phyloP scores from a whole-genome alignment of 257 asterid genomes.

The Solanum okadae region DNA sequence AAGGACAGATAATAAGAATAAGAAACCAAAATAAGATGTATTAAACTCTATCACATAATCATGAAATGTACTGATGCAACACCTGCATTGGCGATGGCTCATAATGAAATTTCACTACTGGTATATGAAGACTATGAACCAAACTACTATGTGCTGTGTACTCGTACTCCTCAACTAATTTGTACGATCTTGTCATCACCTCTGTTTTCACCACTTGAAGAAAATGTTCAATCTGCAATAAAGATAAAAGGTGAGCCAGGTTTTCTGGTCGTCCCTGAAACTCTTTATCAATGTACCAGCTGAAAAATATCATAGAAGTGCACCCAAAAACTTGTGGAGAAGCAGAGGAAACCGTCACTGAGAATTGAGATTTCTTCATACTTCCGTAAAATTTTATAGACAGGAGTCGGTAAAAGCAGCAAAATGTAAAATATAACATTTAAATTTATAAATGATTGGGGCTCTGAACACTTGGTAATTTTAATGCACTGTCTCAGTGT shows the following conservation, averaged over 20 bases:
- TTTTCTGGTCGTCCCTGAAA: neutral
- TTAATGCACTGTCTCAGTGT: neutral
- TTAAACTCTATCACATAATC: neutral
- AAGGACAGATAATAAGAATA: neutral
- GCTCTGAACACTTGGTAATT: neutral
- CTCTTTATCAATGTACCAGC: neutral
- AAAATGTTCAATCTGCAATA: conserved; percentile 87
- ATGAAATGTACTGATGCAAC: neutral
- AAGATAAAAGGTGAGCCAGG: neutral
- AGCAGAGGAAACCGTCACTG: neutral
- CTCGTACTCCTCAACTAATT: conserved; percentile 80
- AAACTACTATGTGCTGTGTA: conserved; percentile 96
- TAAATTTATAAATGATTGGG: neutral
- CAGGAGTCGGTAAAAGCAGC: neutral
- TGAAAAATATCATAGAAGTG: neutral
- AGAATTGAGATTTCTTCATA: neutral
- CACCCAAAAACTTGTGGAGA: neutral
- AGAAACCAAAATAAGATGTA: neutral
- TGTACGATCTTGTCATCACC: conserved; percentile 77
- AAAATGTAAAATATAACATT: neutral
- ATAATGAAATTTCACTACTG: conserved; percentile 77
- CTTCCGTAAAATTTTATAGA: neutral
- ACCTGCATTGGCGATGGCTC: conserved; percentile 98
- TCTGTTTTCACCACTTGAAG: conserved; percentile 92
- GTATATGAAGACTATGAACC: conserved; percentile 66